Conservation (phyloP, 2,329 filamentous ascomycete species). For the Hypoxylon sp. region DNA sequence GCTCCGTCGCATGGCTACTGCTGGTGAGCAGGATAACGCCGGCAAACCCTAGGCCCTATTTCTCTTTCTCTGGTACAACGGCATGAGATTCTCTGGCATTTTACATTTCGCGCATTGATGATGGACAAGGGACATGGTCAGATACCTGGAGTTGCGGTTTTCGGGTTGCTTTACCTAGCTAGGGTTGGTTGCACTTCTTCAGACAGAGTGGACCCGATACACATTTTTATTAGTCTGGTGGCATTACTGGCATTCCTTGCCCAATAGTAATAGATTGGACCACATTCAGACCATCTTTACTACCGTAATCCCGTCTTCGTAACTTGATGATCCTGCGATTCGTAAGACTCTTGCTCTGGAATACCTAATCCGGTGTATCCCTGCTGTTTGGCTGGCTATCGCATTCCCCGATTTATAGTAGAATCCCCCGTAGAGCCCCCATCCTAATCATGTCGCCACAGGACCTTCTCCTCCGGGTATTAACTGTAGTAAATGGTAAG, state of each 20-base stretch:
- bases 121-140: slow-evolving; percentile 35
- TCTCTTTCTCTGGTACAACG: slow-evolving; percentile 2
- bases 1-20: slow-evolving; percentile 85
- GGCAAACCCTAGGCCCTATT: slow-evolving; percentile 47
- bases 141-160: slow-evolving; percentile 43
- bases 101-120: slow-evolving; percentile 26
- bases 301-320: slow-evolving; percentile 4
- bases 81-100: slow-evolving; percentile 24
- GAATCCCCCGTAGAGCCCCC: slow-evolving; percentile 3
- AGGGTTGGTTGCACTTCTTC: neutral
- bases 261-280: slow-evolving; percentile 15
- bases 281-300: slow-evolving; percentile 6
- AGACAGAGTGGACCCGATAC: neutral
- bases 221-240: slow-evolving; percentile 9
- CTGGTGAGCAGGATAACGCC: slow-evolving; percentile 68
- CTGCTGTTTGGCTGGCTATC: neutral
- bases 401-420: neutral
- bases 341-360: slow-evolving; percentile 12
- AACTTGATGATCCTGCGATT: slow-evolving; percentile 15
- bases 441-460: slow-evolving; percentile 53
- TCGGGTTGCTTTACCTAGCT: slow-evolving; percentile 14
- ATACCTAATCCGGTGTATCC: neutral
- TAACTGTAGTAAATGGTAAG: slow-evolving; percentile 66
- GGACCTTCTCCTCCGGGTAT: slow-evolving; percentile 85
- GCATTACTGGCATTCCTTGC: slow-evolving; percentile 11